A percentile compares a stretch with the other conserved stretches of the same genome.
These are phyloP conservation scores for Epichloe festucae DNA, from an alignment of 2,329 filamentous ascomycete genomes.

Conservation along the genomic window DNA sequence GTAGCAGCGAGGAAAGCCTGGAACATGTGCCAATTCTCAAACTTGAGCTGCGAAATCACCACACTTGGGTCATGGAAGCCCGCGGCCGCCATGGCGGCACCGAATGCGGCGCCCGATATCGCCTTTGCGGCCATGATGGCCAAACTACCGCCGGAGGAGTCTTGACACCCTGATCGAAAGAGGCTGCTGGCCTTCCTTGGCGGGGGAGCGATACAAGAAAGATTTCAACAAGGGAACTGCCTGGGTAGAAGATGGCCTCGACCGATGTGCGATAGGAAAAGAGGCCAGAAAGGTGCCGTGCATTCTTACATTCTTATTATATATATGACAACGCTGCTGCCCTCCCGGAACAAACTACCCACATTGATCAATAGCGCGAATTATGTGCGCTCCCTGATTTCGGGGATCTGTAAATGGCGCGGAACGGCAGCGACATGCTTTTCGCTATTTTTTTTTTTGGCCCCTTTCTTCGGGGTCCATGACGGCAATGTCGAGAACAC, in stretches of 20 bases:
- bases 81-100: constrained; percentile 45
- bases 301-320: not conserved
- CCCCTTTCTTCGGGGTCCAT: not conserved
- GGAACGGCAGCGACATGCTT: not conserved
- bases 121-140: constrained; percentile 1
- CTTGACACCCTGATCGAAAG: not conserved
- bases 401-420: not conserved
- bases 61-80: constrained; percentile 48
- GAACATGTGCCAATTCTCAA: constrained; percentile 53
- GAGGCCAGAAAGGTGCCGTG: not conserved
- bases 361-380: not conserved
- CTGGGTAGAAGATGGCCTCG: not conserved
- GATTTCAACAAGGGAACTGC: too few relatives aligned
- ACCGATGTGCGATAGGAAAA: not conserved
- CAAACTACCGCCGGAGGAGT: too few relatives aligned
- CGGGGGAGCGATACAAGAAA: too few relatives aligned
- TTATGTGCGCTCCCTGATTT: not conserved
- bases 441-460: too few relatives aligned
- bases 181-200: too few relatives aligned
- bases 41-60: constrained; percentile 46
- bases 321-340: not conserved
- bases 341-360: not conserved
- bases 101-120: constrained; percentile 44
- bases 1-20: constrained; percentile 51
- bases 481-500: too few relatives aligned